phyloP scores from a whole-genome alignment of 371 early-diverging fungal species.

The Mortierella sp. region DNA sequence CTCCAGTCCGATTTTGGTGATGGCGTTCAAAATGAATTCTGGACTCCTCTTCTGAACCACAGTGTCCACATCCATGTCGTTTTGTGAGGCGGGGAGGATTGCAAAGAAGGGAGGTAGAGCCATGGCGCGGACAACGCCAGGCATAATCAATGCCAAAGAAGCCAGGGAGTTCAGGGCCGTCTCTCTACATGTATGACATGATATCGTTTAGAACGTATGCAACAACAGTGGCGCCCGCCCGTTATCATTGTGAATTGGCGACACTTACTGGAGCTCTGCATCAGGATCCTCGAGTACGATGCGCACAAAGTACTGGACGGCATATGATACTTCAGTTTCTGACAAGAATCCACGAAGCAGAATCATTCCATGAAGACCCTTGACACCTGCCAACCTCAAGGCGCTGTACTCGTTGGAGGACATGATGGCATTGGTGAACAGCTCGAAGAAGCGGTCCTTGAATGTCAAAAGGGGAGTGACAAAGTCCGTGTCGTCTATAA shows the following conservation, averaged over 20 bases:
- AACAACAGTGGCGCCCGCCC: too few species aligned
- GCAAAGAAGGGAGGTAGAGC: slow-evolving; percentile 51
- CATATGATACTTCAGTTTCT: slow-evolving; percentile 69
- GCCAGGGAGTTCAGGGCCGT: slow-evolving; percentile 51
- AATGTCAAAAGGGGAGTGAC: slow-evolving; percentile 67
- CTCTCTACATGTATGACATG: slow-evolving; percentile 19
- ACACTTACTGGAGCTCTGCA: slow-evolving; percentile 60
- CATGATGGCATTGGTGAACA: slow-evolving; percentile 68
- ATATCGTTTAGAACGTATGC: not conserved
- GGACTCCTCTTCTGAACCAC: slow-evolving; percentile 38
- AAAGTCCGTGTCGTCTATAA: slow-evolving; percentile 58
- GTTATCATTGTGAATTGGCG: too few species aligned
- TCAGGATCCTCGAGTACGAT: slow-evolving; percentile 65
- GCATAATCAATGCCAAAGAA: slow-evolving; percentile 50
- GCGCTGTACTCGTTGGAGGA: slow-evolving; percentile 79
- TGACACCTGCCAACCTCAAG: slow-evolving; percentile 71
- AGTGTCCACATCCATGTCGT: slow-evolving; percentile 52
- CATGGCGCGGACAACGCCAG: slow-evolving; percentile 39
- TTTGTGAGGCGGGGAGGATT: slow-evolving; percentile 45
- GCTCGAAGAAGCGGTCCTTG: slow-evolving; percentile 75
- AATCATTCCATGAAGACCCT: slow-evolving; percentile 74
- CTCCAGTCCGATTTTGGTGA: slow-evolving; percentile 54
- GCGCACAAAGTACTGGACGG: slow-evolving; percentile 67
- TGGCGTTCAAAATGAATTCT: slow-evolving; percentile 47
- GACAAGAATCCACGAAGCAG: slow-evolving; percentile 66